These are phyloP conservation scores for Kernera saxatilis DNA, from an alignment of 345 rosid species.

Conservation along the genomic window DNA sequence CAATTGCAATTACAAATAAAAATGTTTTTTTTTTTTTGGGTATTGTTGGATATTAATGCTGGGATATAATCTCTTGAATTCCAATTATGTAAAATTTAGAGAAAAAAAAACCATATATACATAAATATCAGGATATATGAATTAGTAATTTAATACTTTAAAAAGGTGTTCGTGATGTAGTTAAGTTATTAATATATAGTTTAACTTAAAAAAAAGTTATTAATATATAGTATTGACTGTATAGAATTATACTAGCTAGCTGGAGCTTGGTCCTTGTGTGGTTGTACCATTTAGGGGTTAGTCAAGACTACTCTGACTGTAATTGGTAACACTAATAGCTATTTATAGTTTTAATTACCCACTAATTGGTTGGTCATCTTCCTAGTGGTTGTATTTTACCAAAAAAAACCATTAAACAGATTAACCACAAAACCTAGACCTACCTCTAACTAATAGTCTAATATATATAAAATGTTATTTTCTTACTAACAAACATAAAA, in stretches of 20 bases:
- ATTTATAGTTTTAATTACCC: neutral
- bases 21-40: too few species aligned
- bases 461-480: neutral
- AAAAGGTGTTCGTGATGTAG: neutral
- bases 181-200: too few species aligned
- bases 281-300: constrained; percentile 21
- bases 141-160: neutral
- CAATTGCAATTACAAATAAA: neutral
- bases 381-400: constrained; percentile 6
- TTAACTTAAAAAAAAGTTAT: too few species aligned
- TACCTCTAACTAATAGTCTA: constrained; percentile 4
- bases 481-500: neutral
- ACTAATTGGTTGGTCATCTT: constrained; percentile 20
- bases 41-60: neutral
- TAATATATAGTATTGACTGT: neutral
- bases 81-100: neutral
- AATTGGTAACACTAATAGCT: constrained; percentile 14
- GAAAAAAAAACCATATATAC: neutral
- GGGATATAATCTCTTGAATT: neutral
- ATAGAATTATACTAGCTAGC: neutral
- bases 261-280: constrained; percentile 11
- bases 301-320: constrained; percentile 27
- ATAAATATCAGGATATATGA: neutral
- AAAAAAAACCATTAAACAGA: neutral
- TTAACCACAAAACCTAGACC: constrained; percentile 5